Conservation (phyloP, 192 early-diverging fungal species). For the Spizellomyces sp. region DNA sequence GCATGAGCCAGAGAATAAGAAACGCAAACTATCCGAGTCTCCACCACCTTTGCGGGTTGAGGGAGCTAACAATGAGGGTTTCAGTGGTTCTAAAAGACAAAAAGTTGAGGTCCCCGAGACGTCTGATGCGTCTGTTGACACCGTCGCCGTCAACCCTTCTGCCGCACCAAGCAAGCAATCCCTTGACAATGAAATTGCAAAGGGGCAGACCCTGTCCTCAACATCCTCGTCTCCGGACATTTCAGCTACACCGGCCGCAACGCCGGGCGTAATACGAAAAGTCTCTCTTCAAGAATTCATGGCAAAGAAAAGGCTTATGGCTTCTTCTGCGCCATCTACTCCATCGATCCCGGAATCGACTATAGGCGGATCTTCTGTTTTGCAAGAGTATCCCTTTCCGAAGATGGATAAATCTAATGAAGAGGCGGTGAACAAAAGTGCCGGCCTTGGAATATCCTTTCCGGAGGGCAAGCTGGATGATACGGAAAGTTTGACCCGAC, state of each 20-base stretch:
- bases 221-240: background rate
- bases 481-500: no score
- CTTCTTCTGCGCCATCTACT: background rate
- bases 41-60: background rate
- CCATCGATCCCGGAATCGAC: background rate
- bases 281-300: constrained; percentile 32
- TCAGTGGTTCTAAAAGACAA: background rate
- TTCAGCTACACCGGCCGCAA: background rate
- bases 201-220: background rate
- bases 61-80: background rate
- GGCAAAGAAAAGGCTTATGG: constrained; percentile 10
- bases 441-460: no score
- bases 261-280: constrained; percentile 16
- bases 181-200: background rate
- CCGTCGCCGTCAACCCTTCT: background rate
- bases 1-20: background rate
- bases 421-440: background rate
- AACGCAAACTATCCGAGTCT: background rate
- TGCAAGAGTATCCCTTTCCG: background rate
- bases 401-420: background rate
- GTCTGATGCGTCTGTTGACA: background rate
- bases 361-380: background rate
- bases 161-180: background rate
- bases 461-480: no score
- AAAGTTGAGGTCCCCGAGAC: no score